Percentiles rank a stretch among this genome's conserved stretches.
phyloP scores from a whole-genome alignment of 805 yeast species.

The Wickerhamomyces kurtzmanii region DNA sequence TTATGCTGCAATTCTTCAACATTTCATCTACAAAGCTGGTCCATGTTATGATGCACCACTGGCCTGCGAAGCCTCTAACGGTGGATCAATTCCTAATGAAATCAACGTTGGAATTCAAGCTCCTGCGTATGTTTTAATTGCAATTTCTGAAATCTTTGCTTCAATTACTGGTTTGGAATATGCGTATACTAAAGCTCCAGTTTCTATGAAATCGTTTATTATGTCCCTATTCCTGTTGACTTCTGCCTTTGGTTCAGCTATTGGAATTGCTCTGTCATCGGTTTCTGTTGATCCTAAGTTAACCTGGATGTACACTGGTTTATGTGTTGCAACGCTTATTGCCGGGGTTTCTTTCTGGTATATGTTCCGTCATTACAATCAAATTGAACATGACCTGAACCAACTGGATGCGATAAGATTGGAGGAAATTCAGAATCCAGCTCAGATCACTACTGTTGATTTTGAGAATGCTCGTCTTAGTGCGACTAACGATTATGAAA shows the following conservation, averaged over 20 bases:
- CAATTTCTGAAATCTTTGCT: conserved; percentile 69
- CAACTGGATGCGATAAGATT: no score
- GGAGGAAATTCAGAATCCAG: no score
- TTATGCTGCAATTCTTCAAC: conserved; percentile 70
- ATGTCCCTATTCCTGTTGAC: conserved; percentile 54
- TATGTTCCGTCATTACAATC: no score
- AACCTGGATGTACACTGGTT: conserved; percentile 59
- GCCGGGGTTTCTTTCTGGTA: no score
- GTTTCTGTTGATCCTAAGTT: conserved; percentile 61
- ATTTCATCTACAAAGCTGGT: conserved; percentile 55
- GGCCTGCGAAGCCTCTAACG: conserved; percentile 29
- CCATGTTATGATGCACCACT: conserved; percentile 64
- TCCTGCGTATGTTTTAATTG: conserved; percentile 60
- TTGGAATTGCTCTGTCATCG: conserved; percentile 65
- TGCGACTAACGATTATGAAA: no score
- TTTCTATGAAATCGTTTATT: conserved; percentile 31
- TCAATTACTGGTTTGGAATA: conserved; percentile 77
- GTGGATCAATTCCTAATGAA: conserved; percentile 32
- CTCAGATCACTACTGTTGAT: no score
- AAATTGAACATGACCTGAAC: no score
- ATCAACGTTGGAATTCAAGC: conserved; percentile 63
- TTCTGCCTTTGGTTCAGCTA: conserved; percentile 68
- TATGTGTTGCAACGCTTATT: conserved; percentile 52
- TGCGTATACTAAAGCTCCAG: conserved; percentile 79
- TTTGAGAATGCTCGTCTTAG: no score